A percentile compares a stretch with the other conserved stretches of the same genome.
Conservation (phyloP, 2,329 filamentous ascomycete species). For the Penicillium sp. region DNA sequence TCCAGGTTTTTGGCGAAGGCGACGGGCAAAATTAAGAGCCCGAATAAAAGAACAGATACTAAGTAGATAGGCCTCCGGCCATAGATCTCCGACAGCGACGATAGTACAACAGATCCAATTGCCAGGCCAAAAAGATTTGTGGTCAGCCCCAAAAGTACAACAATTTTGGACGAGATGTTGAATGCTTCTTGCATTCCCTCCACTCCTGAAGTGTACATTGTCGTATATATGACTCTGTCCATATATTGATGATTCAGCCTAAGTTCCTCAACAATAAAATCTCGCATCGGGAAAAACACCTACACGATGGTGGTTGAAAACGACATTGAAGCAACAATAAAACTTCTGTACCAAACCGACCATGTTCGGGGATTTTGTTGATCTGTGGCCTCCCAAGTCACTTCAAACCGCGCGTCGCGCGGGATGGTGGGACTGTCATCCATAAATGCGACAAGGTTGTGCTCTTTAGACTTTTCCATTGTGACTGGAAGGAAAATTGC, state of each 20-base stretch:
- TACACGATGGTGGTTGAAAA: slow-evolving; percentile 24
- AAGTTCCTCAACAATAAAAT: not conserved
- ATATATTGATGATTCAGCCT: not conserved
- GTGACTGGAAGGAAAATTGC: not conserved
- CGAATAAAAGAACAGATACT: slow-evolving; percentile 63
- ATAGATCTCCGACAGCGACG: slow-evolving; percentile 57
- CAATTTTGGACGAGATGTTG: slow-evolving; percentile 56
- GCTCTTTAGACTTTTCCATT: not conserved
- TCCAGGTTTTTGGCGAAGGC: slow-evolving; percentile 56
- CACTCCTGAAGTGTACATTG: slow-evolving; percentile 71
- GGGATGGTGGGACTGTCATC: not conserved
- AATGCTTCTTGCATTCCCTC: slow-evolving; percentile 70
- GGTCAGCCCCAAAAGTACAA: slow-evolving; percentile 71
- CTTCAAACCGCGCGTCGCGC: slow-evolving; percentile 18
- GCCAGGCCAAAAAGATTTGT: slow-evolving; percentile 75
- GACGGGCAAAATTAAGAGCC: slow-evolving; percentile 68
- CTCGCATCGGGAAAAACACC: not conserved
- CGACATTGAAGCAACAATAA: slow-evolving; percentile 23
- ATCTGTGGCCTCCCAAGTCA: slow-evolving; percentile 17
- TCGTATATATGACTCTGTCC: slow-evolving; percentile 65
- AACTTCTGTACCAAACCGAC: slow-evolving; percentile 25
- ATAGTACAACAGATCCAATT: slow-evolving; percentile 67
- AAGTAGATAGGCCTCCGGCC: slow-evolving; percentile 60
- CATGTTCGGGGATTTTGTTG: slow-evolving; percentile 21
- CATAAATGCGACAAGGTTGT: not conserved